Conservation (phyloP, 345 rosid species). For the Combretum micranthum region DNA sequence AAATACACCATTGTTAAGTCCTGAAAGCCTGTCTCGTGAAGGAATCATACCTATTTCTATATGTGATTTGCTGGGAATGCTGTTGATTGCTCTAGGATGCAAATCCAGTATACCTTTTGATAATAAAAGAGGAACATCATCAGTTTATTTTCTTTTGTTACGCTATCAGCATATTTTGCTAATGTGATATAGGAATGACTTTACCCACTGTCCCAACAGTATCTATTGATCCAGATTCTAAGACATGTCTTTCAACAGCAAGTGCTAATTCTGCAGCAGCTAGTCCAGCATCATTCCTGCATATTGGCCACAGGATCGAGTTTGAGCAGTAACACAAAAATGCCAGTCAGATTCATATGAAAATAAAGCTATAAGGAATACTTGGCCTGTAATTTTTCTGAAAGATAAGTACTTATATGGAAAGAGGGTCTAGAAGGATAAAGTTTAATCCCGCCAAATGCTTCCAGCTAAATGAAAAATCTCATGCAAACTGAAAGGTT, state of each 20-base stretch:
- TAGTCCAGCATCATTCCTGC: constrained; percentile 92
- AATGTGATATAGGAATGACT: constrained; percentile 5
- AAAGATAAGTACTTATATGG: too few species aligned
- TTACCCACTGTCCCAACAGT: constrained; percentile 95
- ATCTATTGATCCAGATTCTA: constrained; percentile 80
- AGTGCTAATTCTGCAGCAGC: constrained; percentile 92
- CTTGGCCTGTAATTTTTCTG: too few species aligned
- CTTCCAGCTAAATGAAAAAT: too few species aligned
- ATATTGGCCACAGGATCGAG: neutral
- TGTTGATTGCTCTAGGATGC: constrained; percentile 96
- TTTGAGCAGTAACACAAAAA: neutral
- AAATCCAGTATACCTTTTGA: constrained; percentile 65
- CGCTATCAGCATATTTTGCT: neutral
- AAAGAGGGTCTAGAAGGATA: too few species aligned
- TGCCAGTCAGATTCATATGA: neutral
- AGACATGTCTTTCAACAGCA: constrained; percentile 83
- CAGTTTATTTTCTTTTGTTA: too few species aligned
- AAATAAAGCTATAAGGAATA: too few species aligned
- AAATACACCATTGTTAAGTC: too few species aligned
- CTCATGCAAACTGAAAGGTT: neutral
- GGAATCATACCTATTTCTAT: constrained; percentile 66
- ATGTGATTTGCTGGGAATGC: constrained; percentile 93
- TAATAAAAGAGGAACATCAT: neutral
- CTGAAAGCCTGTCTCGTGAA: too few species aligned
- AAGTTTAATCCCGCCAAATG: too few species aligned